Conservation (phyloP, 2,329 filamentous ascomycete genomes). For the Tolypocladium cylindrosporum region DNA sequence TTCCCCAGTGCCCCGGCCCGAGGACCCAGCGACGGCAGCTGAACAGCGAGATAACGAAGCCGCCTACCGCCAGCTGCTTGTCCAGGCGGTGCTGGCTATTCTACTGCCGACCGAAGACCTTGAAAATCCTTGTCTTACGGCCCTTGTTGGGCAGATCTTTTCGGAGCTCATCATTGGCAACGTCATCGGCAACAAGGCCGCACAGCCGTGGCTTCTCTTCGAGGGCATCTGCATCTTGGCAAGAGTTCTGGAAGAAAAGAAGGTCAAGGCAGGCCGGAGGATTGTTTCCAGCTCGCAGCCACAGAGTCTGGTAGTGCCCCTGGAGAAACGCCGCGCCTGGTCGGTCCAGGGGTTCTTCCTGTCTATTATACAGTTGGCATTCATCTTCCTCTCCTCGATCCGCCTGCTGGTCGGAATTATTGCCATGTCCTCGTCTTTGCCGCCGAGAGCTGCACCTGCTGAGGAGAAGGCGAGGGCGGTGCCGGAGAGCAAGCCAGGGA, state of each 20-base stretch:
- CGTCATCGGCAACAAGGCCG: constrained; percentile 66
- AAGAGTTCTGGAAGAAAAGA: constrained; percentile 25
- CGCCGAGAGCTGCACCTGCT: constrained; percentile 32
- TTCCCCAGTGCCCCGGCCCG: constrained; percentile 59
- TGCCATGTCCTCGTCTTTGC: constrained; percentile 57
- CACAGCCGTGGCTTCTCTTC: constrained; percentile 83
- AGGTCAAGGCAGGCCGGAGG: constrained; percentile 8
- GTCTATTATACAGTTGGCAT: constrained; percentile 43
- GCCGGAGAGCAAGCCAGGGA: background rate
- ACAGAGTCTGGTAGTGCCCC: constrained; percentile 1
- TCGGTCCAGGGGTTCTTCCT: constrained; percentile 42
- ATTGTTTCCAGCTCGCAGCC: constrained; percentile 6
- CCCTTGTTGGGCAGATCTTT: constrained; percentile 77
- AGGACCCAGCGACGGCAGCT: constrained; percentile 36
- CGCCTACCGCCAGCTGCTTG: constrained; percentile 79
- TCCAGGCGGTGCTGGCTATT: constrained; percentile 69
- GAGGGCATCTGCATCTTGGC: constrained; percentile 68
- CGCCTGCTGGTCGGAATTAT: constrained; percentile 57
- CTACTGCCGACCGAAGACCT: constrained; percentile 88
- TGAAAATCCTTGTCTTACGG: constrained; percentile 74
- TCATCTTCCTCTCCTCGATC: constrained; percentile 49
- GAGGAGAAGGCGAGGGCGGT: background rate
- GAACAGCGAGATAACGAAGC: constrained; percentile 69
- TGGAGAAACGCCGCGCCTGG: constrained; percentile 18
- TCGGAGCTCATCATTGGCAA: constrained; percentile 85